Conservation (phyloP, 2,329 filamentous ascomycete species). For the Claviceps purpurea region DNA sequence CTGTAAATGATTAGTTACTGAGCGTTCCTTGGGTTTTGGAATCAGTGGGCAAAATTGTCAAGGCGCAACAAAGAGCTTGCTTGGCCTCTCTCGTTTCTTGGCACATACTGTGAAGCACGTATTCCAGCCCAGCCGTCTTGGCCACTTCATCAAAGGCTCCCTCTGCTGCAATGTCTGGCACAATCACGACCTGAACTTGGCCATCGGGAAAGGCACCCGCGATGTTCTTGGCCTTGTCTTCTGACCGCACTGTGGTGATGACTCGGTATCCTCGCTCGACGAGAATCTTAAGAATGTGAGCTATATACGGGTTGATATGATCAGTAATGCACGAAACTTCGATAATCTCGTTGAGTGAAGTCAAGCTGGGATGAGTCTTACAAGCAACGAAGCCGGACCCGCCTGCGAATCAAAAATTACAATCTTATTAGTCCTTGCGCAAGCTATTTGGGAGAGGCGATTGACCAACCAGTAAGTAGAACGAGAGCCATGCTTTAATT, state of each 20-base stretch:
- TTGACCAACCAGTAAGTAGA: background rate
- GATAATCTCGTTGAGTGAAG: background rate
- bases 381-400: background rate
- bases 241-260: conserved; percentile 41
- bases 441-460: background rate
- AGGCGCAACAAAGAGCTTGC: background rate
- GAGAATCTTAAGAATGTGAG: conserved; percentile 42
- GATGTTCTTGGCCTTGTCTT: conserved; percentile 39
- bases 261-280: conserved; percentile 36
- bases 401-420: background rate
- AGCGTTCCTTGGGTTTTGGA: too few species aligned
- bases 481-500: background rate
- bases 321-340: background rate
- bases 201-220: conserved; percentile 32
- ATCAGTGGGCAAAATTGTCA: too few species aligned
- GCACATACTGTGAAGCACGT: conserved; percentile 38
- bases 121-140: conserved; percentile 34
- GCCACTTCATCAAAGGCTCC: conserved; percentile 59
- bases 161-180: conserved; percentile 63
- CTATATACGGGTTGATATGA: conserved; percentile 14
- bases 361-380: background rate
- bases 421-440: background rate
- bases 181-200: conserved; percentile 42
- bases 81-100: background rate
- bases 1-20: background rate